Conservation (phyloP, 73 alveolate genomes). For the Tetrahymena thermophila region DNA sequence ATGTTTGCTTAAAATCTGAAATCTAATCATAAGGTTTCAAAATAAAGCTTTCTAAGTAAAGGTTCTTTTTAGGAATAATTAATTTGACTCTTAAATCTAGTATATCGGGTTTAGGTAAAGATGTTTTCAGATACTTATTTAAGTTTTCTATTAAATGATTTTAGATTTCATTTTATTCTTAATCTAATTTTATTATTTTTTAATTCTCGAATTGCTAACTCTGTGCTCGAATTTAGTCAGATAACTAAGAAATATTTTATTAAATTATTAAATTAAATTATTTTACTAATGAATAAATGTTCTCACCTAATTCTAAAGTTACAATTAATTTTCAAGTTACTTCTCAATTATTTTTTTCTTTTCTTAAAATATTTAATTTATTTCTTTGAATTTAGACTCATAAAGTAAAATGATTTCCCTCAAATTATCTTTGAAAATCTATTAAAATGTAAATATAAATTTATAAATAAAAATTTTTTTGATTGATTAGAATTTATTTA, state of each 20-base stretch:
- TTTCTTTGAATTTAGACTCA: neutral
- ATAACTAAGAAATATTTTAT: neutral
- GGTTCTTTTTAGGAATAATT: neutral
- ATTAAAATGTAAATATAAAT: neutral
- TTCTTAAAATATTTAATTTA: neutral
- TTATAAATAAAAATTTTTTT: neutral
- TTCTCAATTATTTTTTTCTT: neutral
- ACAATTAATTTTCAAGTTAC: neutral
- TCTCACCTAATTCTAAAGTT: neutral
- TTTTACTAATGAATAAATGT: no score
- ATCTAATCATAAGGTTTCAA: neutral
- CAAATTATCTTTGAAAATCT: neutral
- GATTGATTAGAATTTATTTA: neutral
- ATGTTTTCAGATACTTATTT: neutral
- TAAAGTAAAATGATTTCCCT: neutral
- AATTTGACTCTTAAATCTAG: neutral
- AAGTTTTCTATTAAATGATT: neutral
- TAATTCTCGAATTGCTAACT: neutral
- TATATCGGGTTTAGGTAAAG: neutral
- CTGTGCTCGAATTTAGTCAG: neutral
- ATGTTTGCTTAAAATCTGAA: neutral
- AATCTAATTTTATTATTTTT: neutral
- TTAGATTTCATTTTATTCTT: neutral
- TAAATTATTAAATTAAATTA: no score
- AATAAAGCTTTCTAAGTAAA: neutral